Base-by-base conservation (phyloP, 768 basidiomycete genomes). In the Phylloporus arenicola region DNA sequence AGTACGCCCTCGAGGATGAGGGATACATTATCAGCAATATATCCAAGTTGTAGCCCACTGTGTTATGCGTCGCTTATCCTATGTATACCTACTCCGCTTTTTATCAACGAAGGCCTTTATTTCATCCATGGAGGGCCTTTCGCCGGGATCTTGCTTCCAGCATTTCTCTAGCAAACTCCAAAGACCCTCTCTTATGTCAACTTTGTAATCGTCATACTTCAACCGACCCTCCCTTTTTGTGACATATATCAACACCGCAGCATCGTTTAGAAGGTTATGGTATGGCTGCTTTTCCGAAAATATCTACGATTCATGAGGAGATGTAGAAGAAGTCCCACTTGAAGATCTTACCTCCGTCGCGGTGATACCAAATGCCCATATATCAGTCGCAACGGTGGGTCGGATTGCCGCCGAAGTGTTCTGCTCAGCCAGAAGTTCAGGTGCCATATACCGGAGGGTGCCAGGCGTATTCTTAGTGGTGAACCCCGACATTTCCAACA, bases 1-100 rank as follows among this genome's bases (percentile, higher is more conserved):
- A 70, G 60, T 65, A 64, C 19, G 75, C 80, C 14, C 63, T 88
- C 35, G 78, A 86, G 59, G 79, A 81, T 7, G 73, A 75, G 47
- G 83, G 79, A 12, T 48, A 65, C 37, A 52, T 48, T 7, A 57
- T 70, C 4, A 54, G 56, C 20, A 39, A 43, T 19, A 54, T 24
- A 45, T 48, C 68, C 7, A 73, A 51, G 45, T 27, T 73, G 39
- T 72, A 60, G 51, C 44, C n/a, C n/a, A n/a, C n/a, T 19, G 10
- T 9, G 2, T 25, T 34, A 25, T 29, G 19, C 1, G 6, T 13
- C 6, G 19, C 11, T 11, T 42, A 37, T 34, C 25, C 43, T 42
- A 54, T 12, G 33, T 37, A 27, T 59, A 58, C 12, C 50, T 57
- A 42, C 45, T 25, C 35, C 51, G 57, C 54, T 65, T 60, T 41